Conservation (phyloP, 2,329 filamentous ascomycete genomes). For the Conoideocrella luteorostrata region DNA sequence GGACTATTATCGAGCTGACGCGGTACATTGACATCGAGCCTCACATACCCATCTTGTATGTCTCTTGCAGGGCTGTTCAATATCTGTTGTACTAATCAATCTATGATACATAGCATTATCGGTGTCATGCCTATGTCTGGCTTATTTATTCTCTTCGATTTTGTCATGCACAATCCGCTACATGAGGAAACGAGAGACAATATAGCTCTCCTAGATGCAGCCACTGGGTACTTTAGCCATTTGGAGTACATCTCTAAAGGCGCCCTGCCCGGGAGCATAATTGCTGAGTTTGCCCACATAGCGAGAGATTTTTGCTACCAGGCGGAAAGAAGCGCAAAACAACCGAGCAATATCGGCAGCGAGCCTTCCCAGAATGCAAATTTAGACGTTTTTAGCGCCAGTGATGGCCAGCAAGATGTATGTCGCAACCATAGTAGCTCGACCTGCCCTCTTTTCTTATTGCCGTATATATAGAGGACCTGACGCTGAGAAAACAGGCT, state of each 20-base stretch:
- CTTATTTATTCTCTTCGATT: conserved; percentile 17
- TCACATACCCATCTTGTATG: conserved; percentile 28
- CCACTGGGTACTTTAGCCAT: conserved; percentile 13
- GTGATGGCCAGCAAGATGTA: background rate
- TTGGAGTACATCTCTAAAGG: conserved; percentile 10
- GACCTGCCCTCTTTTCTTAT: too few relatives aligned
- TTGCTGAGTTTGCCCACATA: conserved; percentile 6
- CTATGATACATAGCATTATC: conserved; percentile 11
- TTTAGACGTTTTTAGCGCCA: background rate
- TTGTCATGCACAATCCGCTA: conserved; percentile 16
- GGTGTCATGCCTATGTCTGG: conserved; percentile 13
- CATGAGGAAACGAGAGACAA: conserved; percentile 14
- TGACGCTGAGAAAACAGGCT: background rate
- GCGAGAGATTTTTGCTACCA: conserved; percentile 4
- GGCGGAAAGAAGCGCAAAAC: conserved; percentile 1
- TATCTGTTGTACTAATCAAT: background rate
- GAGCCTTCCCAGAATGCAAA: background rate
- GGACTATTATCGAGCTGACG: conserved; percentile 26
- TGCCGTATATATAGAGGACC: background rate
- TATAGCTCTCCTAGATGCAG: conserved; percentile 12
- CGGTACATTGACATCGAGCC: conserved; percentile 25
- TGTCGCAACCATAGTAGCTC: too few relatives aligned
- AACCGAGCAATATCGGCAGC: background rate
- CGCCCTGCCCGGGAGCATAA: conserved; percentile 11
- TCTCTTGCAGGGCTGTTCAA: background rate